Conservation (phyloP, 352 stramenopile genomes). For the Blastocystis sp. region DNA sequence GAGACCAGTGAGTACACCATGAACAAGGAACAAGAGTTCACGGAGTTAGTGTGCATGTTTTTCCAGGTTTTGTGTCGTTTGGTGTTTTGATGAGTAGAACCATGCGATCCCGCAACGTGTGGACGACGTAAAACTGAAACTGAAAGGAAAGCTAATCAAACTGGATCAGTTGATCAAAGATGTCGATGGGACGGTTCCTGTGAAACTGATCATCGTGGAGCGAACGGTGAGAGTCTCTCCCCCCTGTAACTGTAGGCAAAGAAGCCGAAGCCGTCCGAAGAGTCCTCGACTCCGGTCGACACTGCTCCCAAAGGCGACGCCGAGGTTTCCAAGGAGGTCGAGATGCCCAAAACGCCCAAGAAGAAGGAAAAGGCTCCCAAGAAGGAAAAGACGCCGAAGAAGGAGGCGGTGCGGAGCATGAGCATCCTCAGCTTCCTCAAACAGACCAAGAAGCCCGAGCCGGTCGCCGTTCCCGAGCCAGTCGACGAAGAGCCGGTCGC, state of each 20-base stretch:
- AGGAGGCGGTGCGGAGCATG: constrained; percentile 28
- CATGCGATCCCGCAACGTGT: background rate
- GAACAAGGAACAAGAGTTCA: constrained; percentile 38
- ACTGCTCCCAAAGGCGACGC: background rate
- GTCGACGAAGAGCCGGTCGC: background rate
- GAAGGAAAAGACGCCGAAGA: constrained; percentile 11
- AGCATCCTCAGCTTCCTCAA: constrained; percentile 47
- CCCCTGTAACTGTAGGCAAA: background rate
- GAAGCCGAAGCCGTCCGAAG: background rate
- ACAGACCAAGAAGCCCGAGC: constrained; percentile 9
- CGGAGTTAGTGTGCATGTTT: constrained; percentile 13
- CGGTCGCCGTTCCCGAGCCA: background rate
- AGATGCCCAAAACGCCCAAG: background rate
- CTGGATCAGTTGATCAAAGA: background rate
- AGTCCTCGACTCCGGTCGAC: background rate
- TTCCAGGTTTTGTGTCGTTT: background rate
- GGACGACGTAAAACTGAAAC: constrained; percentile 32
- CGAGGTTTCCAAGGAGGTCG: background rate
- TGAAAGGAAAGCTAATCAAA: constrained; percentile 31
- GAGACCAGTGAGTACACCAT: constrained; percentile 2
- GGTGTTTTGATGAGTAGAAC: background rate
- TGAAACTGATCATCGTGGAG: constrained; percentile 10
- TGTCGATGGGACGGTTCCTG: background rate
- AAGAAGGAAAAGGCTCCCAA: constrained; percentile 17
- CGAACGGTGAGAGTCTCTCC: background rate